Percentiles rank a stretch among this genome's conserved stretches.
These are phyloP conservation scores for Mrakia blollopis DNA, from an alignment of 768 basidiomycete species.

Conservation along the genomic window DNA sequence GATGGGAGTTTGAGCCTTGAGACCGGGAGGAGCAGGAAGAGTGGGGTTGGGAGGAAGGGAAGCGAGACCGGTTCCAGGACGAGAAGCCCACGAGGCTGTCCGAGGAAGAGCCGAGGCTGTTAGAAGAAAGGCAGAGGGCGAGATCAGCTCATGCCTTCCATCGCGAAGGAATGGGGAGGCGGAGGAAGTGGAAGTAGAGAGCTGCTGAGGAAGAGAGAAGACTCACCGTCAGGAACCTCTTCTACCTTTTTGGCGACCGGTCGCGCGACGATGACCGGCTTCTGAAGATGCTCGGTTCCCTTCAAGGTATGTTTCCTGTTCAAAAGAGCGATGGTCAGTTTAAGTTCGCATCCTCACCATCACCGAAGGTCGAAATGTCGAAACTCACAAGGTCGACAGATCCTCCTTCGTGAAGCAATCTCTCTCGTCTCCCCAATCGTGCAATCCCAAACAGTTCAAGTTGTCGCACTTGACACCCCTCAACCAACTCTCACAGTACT, in stretches of 20 bases:
- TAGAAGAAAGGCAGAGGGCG: not conserved
- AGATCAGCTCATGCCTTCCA: not conserved
- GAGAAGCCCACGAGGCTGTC: slow-evolving; percentile 49
- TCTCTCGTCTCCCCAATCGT: slow-evolving; percentile 98
- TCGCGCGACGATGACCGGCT: slow-evolving; percentile 17
- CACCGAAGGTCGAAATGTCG: not conserved
- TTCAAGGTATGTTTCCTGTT: slow-evolving; percentile 86
- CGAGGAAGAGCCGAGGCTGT: slow-evolving; percentile 56
- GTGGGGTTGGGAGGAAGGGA: slow-evolving; percentile 37
- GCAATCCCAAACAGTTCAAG: slow-evolving; percentile 78
- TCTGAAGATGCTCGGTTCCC: slow-evolving; percentile 56
- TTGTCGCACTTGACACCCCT: slow-evolving; percentile 76
- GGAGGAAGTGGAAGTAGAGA: not conserved
- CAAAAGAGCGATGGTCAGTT: not conserved
- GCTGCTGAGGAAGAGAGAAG: not conserved
- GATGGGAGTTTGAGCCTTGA: slow-evolving; percentile 3
- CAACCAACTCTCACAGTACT: slow-evolving; percentile 95
- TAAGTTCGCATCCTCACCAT: not conserved
- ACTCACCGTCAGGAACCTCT: slow-evolving; percentile 20
- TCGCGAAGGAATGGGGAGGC: not conserved
- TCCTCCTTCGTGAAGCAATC: slow-evolving; percentile 98
- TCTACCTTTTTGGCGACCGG: slow-evolving; percentile 8
- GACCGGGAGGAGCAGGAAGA: slow-evolving; percentile 21
- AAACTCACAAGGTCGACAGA: slow-evolving; percentile 74
- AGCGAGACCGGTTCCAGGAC: slow-evolving; percentile 35